phyloP scores from a whole-genome alignment of 2,329 filamentous ascomycete genomes.

The Davidsoniella virescens region DNA sequence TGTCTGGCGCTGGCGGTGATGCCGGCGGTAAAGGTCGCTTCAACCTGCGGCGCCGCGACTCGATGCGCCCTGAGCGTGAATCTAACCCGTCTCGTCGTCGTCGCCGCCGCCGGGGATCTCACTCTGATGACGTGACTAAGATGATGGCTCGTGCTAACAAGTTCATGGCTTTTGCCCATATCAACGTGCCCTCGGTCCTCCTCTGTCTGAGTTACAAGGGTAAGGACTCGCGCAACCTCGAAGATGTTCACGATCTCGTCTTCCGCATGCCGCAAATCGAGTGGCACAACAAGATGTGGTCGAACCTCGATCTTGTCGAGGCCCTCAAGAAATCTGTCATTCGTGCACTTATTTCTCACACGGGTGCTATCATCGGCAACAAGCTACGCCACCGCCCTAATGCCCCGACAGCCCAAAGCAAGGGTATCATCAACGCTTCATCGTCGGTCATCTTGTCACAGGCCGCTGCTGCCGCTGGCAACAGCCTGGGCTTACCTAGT shows the following conservation, averaged over 20 bases:
- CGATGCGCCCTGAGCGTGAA: conserved; percentile 11
- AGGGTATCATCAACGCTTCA: conserved; percentile 45
- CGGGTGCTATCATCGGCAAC: conserved; percentile 91
- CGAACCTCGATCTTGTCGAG: conserved; percentile 83
- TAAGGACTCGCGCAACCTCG: conserved; percentile 83
- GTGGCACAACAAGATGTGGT: conserved; percentile 98
- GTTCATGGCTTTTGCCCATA: conserved; percentile 93
- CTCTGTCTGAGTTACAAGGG: conserved; percentile 94
- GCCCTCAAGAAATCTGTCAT: conserved; percentile 90
- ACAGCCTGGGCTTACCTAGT: not conserved
- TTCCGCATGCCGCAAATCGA: conserved; percentile 90
- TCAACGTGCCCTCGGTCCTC: conserved; percentile 88
- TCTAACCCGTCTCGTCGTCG: conserved; percentile 28
- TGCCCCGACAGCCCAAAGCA: conserved; percentile 43
- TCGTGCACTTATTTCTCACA: conserved; percentile 84
- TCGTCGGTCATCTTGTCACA: conserved; percentile 39
- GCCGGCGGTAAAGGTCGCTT: conserved; percentile 28
- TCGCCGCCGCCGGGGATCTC: conserved; percentile 23
- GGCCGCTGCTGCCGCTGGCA: conserved; percentile 16
- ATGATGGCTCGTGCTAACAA: conserved; percentile 93
- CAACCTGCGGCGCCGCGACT: conserved; percentile 32
- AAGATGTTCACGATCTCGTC: conserved; percentile 94
- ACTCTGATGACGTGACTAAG: conserved; percentile 79
- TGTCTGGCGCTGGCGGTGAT: not conserved
- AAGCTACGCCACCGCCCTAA: conserved; percentile 84